Evolutionary conservation across 2,329 filamentous ascomycete species (phyloP), one percentile per base, ranked within the genome.

Genomic region (Colletotrichum australisinense): DNA sequence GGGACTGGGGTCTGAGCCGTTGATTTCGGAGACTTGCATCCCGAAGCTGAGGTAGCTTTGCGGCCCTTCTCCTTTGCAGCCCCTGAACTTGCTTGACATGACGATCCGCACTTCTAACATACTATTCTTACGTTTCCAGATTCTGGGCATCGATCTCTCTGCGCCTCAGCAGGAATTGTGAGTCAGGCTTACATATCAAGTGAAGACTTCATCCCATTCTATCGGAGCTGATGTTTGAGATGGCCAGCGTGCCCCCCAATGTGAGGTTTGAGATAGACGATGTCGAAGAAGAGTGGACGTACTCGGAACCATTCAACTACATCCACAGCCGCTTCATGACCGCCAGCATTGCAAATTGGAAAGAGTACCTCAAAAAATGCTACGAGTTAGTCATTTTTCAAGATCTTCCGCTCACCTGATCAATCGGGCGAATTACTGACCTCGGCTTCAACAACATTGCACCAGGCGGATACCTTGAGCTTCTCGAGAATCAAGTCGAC

Each of bases 21-120:
- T 19, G 76, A 78, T 11, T 78, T 78, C 42, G 77, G 70, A 3
- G 79, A 80, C 32, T 67, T 76, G 8, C 78, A 81, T 24, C 80
- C 81, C 1, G 75, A 80, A 12, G 74, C 81, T 14, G 65, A 81
- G 72, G 80, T 76, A 65, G 55, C 58, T 53, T 49, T 35, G 32
- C 19, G 3, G 19, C 42, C 42, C 7, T 49, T n/a, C 42, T n/a
- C 19, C 16, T 3, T n/a, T n/a, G 19, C 0, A 42, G 2, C 19
- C 19, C 8, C 42, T 22, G 19, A n/a, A 11, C 42, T n/a, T n/a
- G 19, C 19, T 9, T 8, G 7, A n/a, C 42, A 2, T 4, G 19
- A n/a, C 7, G 16, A n/a, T 19, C 8, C 42, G 19, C 42, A 19
- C 4, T 9, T 49, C 42, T 49, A 49, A n/a, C 42, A 49, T 9